A percentile compares a stretch with the other conserved stretches of the same genome.
Conservation (phyloP, 2,329 filamentous ascomycete species). For the Aquanectria penicillioides region DNA sequence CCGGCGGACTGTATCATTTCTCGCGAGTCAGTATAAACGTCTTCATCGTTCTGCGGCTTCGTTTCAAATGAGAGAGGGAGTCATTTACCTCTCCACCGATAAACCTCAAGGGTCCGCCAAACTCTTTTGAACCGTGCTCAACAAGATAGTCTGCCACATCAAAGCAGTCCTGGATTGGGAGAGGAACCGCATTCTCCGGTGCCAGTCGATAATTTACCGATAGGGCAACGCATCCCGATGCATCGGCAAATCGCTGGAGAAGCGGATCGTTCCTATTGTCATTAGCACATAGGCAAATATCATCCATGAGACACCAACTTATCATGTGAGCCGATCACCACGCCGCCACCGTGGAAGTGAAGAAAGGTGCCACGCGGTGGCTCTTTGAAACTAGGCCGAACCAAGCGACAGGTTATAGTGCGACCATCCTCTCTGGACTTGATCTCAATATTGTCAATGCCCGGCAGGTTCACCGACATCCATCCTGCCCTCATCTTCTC, state of each 20-base stretch:
- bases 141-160: constrained; percentile 65
- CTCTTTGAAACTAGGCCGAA: not conserved
- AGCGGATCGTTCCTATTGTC: constrained; percentile 4
- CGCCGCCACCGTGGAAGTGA: constrained; percentile 15
- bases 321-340: constrained; percentile 8
- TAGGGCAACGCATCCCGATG: constrained; percentile 45
- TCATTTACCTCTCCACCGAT: constrained; percentile 22
- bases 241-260: constrained; percentile 16
- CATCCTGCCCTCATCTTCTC: not conserved
- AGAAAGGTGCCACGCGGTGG: constrained; percentile 7
- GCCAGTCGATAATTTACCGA: constrained; percentile 69
- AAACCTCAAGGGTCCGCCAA: constrained; percentile 9
- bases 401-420: constrained; percentile 3
- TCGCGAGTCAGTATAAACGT: not conserved
- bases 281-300: not conserved
- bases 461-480: not conserved
- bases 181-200: constrained; percentile 67
- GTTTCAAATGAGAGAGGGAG: not conserved
- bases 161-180: constrained; percentile 64
- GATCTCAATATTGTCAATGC: constrained; percentile 3
- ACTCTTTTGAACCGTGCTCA: constrained; percentile 37
- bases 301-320: not conserved
- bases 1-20: constrained; percentile 1
- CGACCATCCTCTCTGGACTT: constrained; percentile 8
- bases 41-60: not conserved